Evolutionary conservation across 2,329 filamentous ascomycete genomes (phyloP).

Genomic region (Fusarium caatingaense): DNA sequence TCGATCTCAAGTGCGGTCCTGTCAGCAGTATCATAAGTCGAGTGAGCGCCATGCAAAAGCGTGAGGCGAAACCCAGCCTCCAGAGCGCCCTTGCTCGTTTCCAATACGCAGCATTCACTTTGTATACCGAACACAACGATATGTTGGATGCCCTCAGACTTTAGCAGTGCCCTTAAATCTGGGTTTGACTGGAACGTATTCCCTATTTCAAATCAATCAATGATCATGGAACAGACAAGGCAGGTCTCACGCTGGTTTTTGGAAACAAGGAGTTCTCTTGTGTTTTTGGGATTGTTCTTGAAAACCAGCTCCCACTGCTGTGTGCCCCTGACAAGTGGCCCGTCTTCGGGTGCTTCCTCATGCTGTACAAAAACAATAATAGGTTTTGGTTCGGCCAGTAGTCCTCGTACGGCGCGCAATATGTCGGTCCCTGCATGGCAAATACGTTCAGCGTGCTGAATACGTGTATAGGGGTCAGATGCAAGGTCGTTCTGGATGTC

Average conservation of each 20-base stretch:
- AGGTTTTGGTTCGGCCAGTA: neutral
- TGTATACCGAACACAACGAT: constrained; percentile 28
- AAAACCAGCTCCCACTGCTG: constrained; percentile 15
- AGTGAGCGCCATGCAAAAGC: constrained; percentile 24
- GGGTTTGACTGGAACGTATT: constrained; percentile 27
- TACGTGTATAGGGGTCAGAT: constrained; percentile 7
- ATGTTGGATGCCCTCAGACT: constrained; percentile 2
- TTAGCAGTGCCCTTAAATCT: neutral
- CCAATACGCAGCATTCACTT: constrained; percentile 29
- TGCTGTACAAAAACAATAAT: constrained; percentile 30
- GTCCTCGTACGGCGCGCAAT: neutral
- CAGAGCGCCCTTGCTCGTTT: constrained; percentile 28
- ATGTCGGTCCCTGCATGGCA: constrained; percentile 4
- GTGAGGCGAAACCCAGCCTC: constrained; percentile 23
- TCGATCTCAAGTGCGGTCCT: constrained; percentile 14
- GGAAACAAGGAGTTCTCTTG: constrained; percentile 9
- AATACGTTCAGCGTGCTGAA: constrained; percentile 16
- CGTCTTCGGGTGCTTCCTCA: constrained; percentile 17
- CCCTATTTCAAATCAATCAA: constrained; percentile 1
- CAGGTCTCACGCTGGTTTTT: constrained; percentile 14
- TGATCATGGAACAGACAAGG: neutral
- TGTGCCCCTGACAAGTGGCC: constrained; percentile 11
- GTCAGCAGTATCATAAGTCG: constrained; percentile 13
- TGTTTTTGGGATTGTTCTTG: neutral
- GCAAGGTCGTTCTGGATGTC: constrained; percentile 28